A percentile compares a stretch with the other conserved stretches of the same genome.
Conservation (phyloP, 208 protist species). For the Leishmania tropica region DNA sequence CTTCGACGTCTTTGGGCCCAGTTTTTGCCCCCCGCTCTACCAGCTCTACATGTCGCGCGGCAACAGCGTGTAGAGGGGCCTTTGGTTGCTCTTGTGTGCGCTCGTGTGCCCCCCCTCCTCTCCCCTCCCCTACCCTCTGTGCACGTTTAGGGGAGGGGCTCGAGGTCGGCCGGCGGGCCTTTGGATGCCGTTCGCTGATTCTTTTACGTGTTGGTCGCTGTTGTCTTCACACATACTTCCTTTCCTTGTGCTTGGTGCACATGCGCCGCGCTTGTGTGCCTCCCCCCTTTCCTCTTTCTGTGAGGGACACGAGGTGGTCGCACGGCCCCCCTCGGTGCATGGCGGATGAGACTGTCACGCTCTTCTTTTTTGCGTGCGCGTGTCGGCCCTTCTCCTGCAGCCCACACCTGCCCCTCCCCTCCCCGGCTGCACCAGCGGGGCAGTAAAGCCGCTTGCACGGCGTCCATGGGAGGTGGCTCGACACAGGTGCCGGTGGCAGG, state of each 20-base stretch:
- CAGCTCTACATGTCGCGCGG: constrained; percentile 89
- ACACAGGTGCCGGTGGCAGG: background rate
- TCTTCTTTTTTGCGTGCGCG: background rate
- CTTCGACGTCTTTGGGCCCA: constrained; percentile 87
- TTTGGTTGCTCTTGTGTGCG: constrained; percentile 1
- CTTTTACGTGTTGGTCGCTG: background rate
- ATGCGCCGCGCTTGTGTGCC: background rate
- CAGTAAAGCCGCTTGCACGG: background rate
- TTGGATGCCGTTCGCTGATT: background rate
- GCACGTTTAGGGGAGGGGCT: background rate
- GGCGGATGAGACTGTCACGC: background rate
- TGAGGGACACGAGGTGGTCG: background rate
- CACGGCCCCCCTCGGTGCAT: background rate
- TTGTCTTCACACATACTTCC: constrained; percentile 5
- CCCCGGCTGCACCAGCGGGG: background rate
- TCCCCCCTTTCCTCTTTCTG: background rate
- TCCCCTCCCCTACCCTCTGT: background rate
- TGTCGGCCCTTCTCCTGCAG: background rate
- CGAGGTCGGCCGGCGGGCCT: background rate
- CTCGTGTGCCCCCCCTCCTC: background rate
- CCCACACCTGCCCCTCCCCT: background rate
- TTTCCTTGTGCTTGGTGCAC: constrained; percentile 1
- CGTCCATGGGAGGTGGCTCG: background rate
- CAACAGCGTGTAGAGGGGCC: constrained; percentile 13
- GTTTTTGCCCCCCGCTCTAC: constrained; percentile 86